Base-by-base conservation (phyloP, 306 rosid genomes). In the Lathyrus sativus region DNA sequence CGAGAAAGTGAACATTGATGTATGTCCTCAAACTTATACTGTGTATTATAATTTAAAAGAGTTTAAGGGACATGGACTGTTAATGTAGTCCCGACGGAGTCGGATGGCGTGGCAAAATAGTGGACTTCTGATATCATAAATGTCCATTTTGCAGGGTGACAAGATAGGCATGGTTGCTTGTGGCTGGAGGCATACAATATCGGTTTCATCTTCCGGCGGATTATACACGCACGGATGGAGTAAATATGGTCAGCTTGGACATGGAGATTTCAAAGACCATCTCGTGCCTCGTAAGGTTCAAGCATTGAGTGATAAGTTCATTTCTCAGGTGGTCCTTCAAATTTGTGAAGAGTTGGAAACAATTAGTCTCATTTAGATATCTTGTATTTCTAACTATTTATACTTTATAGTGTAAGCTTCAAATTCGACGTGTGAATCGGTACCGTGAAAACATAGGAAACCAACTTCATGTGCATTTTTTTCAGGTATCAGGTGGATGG, bases 141-240 rank as follows among this genome's bases (percentile, higher is more conserved):
- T 59, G 55, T 44, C n/a, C 17, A 14, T 56, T 69, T 76, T 83
- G 65, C 80, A 90, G 96, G 87, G 82, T 65, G 86, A 82, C 66
- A 92, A 82, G 82, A 90, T 92, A 84, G 80, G 68, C 56, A 77
- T 78, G 84, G 96, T 92, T 85, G 95, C 96, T 22, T 92, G 98
- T 81, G 98, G 98, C 49, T 92, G 98, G 98, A 73, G 98, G 83
- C 98, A 92, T 74, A 88, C 98, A 4, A 86, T 92, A 83, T 83
- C 90, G 45, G 90, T 83, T 79, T 86, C 98, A 46, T 79, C 85
- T 9, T 74, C 81, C 8, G 96, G 96, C 29, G 79, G 68, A 77
- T 68, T 90, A 55, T 92, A 86, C 85, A 79, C 98, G 2, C 81
- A 79, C 54, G 98, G 98, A 33, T 93, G 98, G 98, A 85, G 98